Conservation (phyloP, 495 filamentous ascomycete species). For the Hypoxylon intermedium region DNA sequence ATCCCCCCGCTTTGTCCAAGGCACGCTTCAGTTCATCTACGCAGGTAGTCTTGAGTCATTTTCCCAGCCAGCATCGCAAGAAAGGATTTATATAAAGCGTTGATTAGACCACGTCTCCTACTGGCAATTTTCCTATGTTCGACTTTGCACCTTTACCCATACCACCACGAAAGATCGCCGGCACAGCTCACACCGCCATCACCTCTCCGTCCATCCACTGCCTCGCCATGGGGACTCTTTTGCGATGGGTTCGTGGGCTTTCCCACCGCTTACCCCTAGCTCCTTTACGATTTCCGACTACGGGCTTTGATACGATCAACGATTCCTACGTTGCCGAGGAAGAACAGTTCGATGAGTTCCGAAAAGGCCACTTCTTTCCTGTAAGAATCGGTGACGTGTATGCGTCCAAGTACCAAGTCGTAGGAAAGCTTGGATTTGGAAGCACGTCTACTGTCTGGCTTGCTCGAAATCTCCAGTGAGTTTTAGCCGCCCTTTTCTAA, state of each 20-base stretch:
- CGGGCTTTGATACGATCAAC: not conserved
- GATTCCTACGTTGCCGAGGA: not conserved
- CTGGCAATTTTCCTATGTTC: too few species aligned
- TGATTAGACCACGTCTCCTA: too few species aligned
- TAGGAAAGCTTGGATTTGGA: conserved; percentile 57
- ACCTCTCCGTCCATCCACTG: too few species aligned
- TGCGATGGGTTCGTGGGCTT: not conserved
- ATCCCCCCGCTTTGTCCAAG: too few species aligned
- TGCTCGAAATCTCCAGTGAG: conserved; percentile 48
- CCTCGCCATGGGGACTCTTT: not conserved
- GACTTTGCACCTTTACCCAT: too few species aligned
- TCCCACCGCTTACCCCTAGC: not conserved
- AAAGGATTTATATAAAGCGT: too few species aligned
- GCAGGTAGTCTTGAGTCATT: too few species aligned
- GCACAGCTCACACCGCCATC: too few species aligned
- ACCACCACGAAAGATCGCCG: too few species aligned
- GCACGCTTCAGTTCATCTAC: too few species aligned
- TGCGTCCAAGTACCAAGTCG: conserved; percentile 47
- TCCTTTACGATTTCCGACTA: not conserved
- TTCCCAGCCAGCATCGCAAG: too few species aligned
- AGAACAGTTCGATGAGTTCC: not conserved
- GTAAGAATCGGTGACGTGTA: conserved; percentile 51
- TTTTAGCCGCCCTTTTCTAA: not conserved
- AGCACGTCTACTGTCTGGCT: conserved; percentile 56
- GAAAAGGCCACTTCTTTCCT: conserved; percentile 49